A percentile compares a stretch with the other conserved stretches of the same genome.
Conservation (phyloP, 345 rosid species). For the Sisymbrium irio region DNA sequence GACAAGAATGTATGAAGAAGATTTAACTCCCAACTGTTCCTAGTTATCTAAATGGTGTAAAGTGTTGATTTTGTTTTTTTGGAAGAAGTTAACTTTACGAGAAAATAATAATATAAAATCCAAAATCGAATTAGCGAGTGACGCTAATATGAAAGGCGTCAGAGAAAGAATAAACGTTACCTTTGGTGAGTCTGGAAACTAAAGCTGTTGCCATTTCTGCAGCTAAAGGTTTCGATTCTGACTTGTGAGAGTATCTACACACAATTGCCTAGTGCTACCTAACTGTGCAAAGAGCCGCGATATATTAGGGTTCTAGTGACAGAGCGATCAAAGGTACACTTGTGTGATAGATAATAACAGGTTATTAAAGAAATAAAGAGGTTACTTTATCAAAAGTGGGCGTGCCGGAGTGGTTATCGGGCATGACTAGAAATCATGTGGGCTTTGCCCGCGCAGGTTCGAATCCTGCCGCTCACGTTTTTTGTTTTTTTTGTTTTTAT, state of each 20-base stretch:
- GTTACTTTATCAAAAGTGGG: not conserved
- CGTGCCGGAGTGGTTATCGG: slow-evolving; percentile 55
- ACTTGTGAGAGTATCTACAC: not conserved
- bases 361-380: not conserved
- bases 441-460: slow-evolving; percentile 90
- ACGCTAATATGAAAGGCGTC: not conserved
- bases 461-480: slow-evolving; percentile 52
- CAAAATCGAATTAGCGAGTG: not conserved
- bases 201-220: slow-evolving; percentile 34
- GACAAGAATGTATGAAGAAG: not conserved
- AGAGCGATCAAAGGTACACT: not conserved
- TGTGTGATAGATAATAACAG: not conserved
- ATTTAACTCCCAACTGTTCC: not conserved
- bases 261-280: not conserved
- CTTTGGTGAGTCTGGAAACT: slow-evolving; percentile 26
- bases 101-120: not conserved
- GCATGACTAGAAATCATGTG: slow-evolving; percentile 94
- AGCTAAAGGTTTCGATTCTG: not conserved
- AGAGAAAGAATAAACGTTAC: not conserved
- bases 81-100: not conserved
- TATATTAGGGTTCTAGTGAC: not conserved
- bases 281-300: not conserved
- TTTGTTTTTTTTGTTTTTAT: not conserved
- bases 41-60: not conserved
- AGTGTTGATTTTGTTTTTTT: not conserved